Evolutionary conservation across 345 rosid genomes (phyloP), one percentile per base, ranked within the genome.

Genomic region (Eucalyptus sp.): DNA sequence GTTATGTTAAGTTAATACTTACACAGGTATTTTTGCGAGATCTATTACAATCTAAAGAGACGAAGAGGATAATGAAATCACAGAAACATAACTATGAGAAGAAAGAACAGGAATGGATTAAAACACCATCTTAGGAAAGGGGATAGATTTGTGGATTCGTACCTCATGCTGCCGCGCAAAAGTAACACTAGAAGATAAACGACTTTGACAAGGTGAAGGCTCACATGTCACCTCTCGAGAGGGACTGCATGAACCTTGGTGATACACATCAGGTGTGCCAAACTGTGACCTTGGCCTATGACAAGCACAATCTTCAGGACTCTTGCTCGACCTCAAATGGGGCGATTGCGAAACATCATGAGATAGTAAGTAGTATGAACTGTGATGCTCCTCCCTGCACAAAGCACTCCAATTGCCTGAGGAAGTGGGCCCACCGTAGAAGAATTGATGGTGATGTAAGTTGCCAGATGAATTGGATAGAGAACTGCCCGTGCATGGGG

Each of bases 311-410:
- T 90, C 92, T 68, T 93, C 95, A 87, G 91, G 90, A 92, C 92
- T 92, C 88, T 88, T 92, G 88, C 93, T 91, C 86, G 92, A 89
- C 88, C 84, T 92, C 62, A 83, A 62, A 93, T 86, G 90, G 87
- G 92, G 90, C 20, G 93, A 91, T 68, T 95, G 92, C 25, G 29
- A 76, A 37, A 41, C 29, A 94, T 94, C 94, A 81, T 92, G 93
- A 90, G 96, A 92, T 90, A 93, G 90, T 71, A 92, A 91, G 91
- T 93, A 94, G 90, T 94, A 94, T 66, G 98, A 94, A 85, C 96
- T 94, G 87, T 91, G 95, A 89, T 93, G 96, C 92, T 95, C 97
- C 91, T 94, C 96, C 91, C 94, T 91, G 89, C 96, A 92, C 87
- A 96, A 83, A 49, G 95, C 88, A 90, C 90, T 90, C 95, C 95